Evolutionary conservation across 768 basidiomycete species (phyloP), one percentile per base, ranked within the genome.

Genomic region (Agrocybe chaxingu): DNA sequence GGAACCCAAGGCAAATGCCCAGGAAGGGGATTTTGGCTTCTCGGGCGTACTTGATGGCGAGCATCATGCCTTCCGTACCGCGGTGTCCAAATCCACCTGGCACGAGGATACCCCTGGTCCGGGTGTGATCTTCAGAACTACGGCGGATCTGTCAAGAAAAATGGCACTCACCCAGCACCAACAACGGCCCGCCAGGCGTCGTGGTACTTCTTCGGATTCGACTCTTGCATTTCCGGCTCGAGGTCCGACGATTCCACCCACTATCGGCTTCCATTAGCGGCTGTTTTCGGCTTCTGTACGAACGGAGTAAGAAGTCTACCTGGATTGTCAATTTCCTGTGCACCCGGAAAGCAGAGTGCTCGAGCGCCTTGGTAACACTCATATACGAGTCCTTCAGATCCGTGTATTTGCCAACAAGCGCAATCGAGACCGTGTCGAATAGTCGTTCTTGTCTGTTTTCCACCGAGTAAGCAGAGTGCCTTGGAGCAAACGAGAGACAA

Each of bases 321-420:
- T 92, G 81, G 36, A 98, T 76, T 45, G 73, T 76, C 35, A 99
- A 80, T 63, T 90, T 94, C 50, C 91, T 75, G 50, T 84, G 89
- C 48, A 96, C 89, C 38, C 92, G 83, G 73, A 98, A 92, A 1
- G 95, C 92, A 4, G 95, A 94, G 68, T 99, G 96, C 69, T 99
- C 96, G 33, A 99, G 76, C 16, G 97, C 84, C 75, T 99, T 99
- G 62, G 85, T 86, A 49, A 99, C 96, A 29, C 90, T 93, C 92
- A 98, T 98, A 67, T 99, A 99, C 24, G 95, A 97, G 68, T 99
- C 96, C 69, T 93, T 91, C 42, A 98, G 75, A 57, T 92, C 85
- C 9, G 94, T 98, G 74, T 99, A 99, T 71, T 99, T 99, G 40
- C 96, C 96, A 11, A 99, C 95, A 45, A 99, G 76, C 16, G 87